Conservation (phyloP, 164 flowering plant species). For the Warburgia ugandensis region DNA sequence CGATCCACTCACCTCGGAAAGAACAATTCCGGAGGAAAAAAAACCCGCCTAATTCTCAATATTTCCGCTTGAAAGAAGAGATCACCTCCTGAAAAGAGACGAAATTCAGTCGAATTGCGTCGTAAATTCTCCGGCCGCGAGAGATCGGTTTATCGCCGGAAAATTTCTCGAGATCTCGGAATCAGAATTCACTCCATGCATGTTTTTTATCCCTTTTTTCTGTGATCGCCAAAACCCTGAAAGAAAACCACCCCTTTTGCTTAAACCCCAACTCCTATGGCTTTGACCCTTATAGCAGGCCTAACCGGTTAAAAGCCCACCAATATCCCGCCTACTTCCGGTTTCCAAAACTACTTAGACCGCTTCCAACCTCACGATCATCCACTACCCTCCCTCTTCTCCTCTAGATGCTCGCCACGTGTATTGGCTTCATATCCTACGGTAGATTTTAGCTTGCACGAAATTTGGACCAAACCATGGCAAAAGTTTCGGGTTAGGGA, state of each 20-base stretch:
- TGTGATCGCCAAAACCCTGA: slow-evolving; percentile 21
- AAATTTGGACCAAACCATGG: background rate
- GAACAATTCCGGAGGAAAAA: background rate
- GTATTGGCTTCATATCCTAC: slow-evolving; percentile 10
- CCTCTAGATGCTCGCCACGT: slow-evolving; percentile 11
- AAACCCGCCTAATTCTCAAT: background rate
- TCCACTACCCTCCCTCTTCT: slow-evolving; percentile 10
- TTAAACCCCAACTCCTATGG: slow-evolving; percentile 23
- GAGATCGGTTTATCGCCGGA: slow-evolving; percentile 6
- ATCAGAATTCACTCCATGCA: slow-evolving; percentile 3
- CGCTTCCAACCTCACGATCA: slow-evolving; percentile 14
- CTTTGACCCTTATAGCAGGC: slow-evolving; percentile 14
- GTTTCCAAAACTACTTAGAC: slow-evolving; percentile 15
- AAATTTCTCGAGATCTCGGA: slow-evolving; percentile 9
- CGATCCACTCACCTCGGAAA: slow-evolving; percentile 11
- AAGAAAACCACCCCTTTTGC: slow-evolving; percentile 13
- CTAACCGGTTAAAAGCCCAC: slow-evolving; percentile 4
- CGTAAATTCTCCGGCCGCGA: background rate
- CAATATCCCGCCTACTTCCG: background rate
- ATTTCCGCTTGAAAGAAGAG: background rate
- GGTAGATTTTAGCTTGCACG: slow-evolving; percentile 12
- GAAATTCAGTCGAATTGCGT: slow-evolving; percentile 6
- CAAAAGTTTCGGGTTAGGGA: slow-evolving; percentile 21
- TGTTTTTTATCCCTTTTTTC: background rate
- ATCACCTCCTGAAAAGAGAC: background rate